These are phyloP conservation scores for Terana coerulea DNA, from an alignment of 768 basidiomycete genomes.

Conservation along the genomic window DNA sequence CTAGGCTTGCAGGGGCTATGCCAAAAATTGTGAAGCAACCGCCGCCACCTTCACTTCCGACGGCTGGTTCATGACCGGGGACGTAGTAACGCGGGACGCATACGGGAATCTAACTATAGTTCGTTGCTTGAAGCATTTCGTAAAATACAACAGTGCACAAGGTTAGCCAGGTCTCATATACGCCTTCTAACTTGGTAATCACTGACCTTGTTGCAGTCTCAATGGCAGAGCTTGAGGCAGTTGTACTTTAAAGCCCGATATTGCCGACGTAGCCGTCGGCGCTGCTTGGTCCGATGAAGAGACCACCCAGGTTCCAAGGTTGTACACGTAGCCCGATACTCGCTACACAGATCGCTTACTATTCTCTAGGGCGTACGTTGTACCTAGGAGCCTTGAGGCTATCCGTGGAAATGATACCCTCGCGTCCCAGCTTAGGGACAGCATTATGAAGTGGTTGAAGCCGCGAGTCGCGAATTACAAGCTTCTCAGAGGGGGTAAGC, in stretches of 20 bases:
- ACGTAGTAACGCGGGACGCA: constrained; percentile 31
- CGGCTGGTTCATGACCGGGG: constrained; percentile 46
- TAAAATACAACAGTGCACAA: constrained; percentile 27
- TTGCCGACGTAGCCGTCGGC: constrained; percentile 80
- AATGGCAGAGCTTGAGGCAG: constrained; percentile 79
- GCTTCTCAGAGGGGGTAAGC: constrained; percentile 68
- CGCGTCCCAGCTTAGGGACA: constrained; percentile 40
- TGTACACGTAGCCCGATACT: constrained; percentile 10
- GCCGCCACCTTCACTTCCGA: constrained; percentile 30
- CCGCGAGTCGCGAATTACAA: constrained; percentile 70
- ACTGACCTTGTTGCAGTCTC: too few species aligned
- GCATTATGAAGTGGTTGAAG: constrained; percentile 61
- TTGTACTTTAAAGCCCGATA: constrained; percentile 68
- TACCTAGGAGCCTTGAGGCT: constrained; percentile 1
- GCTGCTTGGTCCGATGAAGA: constrained; percentile 62
- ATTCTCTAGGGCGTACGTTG: constrained; percentile 9
- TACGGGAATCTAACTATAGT: constrained; percentile 38
- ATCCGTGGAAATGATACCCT: constrained; percentile 29
- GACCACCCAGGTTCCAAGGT: constrained; percentile 81
- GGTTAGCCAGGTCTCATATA: too few species aligned
- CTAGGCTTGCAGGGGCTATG: constrained; percentile 8
- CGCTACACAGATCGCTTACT: not conserved
- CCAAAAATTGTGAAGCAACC: constrained; percentile 37
- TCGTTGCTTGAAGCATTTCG: constrained; percentile 27
- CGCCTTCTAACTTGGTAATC: too few species aligned